Evolutionary conservation across 106 monocot species (phyloP).

Genomic region (Apostasia ramifera): DNA sequence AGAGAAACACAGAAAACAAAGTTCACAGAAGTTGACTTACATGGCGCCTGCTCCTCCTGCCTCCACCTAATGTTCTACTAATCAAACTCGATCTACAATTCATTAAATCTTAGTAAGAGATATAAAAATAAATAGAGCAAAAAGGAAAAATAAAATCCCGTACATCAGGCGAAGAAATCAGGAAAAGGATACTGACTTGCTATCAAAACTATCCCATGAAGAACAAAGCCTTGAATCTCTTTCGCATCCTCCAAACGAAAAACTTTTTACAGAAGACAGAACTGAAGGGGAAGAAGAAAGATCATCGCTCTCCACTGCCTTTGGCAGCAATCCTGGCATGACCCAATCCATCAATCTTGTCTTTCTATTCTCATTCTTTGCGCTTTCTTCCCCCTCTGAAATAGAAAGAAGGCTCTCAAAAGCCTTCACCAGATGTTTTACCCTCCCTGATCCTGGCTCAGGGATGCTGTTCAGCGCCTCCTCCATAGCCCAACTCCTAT

Average conservation of each 20-base stretch:
- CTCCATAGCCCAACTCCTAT: slow-evolving; percentile 55
- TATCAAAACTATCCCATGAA: slow-evolving; percentile 42
- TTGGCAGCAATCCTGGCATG: slow-evolving; percentile 39
- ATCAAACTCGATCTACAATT: slow-evolving; percentile 52
- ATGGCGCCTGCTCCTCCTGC: slow-evolving; percentile 36
- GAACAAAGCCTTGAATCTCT: slow-evolving; percentile 37
- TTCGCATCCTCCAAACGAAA: slow-evolving; percentile 14
- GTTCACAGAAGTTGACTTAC: slow-evolving; percentile 21
- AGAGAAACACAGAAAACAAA: neutral
- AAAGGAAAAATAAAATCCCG: slow-evolving; percentile 3
- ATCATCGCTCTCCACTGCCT: neutral
- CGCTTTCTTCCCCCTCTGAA: slow-evolving; percentile 21
- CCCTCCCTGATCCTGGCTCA: slow-evolving; percentile 60
- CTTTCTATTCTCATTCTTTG: slow-evolving; percentile 16
- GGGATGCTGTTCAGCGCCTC: slow-evolving; percentile 57
- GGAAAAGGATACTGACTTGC: slow-evolving; percentile 27
- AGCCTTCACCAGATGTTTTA: slow-evolving; percentile 82
- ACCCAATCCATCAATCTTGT: slow-evolving; percentile 31
- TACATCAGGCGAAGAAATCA: neutral
- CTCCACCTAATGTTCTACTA: slow-evolving; percentile 35
- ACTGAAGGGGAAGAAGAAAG: slow-evolving; percentile 9
- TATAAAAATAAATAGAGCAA: neutral
- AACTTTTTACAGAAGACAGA: slow-evolving; percentile 36
- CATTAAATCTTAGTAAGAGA: neutral
- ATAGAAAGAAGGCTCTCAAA: slow-evolving; percentile 68